A percentile compares a stretch with the other conserved stretches of the same genome.
Conservation (phyloP, 2,329 filamentous ascomycete species). For the Atkinsonella texensis region DNA sequence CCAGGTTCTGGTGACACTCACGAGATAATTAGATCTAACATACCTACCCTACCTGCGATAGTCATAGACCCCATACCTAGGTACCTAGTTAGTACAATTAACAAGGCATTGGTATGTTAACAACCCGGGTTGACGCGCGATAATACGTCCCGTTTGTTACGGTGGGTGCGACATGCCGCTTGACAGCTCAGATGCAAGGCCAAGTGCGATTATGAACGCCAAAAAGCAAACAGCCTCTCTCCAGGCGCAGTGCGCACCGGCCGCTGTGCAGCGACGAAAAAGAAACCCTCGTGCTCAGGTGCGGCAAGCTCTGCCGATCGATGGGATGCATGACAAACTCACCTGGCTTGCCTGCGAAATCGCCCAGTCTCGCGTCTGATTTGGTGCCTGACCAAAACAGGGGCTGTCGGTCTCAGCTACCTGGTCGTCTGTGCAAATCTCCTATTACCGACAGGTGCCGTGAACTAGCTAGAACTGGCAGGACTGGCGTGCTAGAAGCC, state of each 20-base stretch:
- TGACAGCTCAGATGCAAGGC: background rate
- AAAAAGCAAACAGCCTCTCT: background rate
- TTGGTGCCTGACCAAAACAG: background rate
- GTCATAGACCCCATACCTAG: no score
- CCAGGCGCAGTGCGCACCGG: background rate
- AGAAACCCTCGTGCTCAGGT: background rate
- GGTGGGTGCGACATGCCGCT: no score
- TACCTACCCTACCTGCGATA: no score
- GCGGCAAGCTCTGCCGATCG: no score
- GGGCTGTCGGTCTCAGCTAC: background rate
- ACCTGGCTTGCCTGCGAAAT: background rate
- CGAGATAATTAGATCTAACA: no score
- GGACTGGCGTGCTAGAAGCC: constrained; percentile 1
- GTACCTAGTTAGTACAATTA: no score
- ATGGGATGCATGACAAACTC: background rate
- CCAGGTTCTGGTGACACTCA: no score
- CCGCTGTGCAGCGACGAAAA: background rate
- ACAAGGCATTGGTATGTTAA: no score
- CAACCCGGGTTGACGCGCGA: no score
- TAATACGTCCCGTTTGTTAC: no score
- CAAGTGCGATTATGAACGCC: no score
- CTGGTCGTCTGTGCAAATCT: background rate
- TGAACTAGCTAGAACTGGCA: background rate
- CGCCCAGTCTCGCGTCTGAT: background rate
- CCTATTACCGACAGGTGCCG: background rate